Conservation (phyloP, 306 rosid genomes). For the Boehmeria nivea region DNA sequence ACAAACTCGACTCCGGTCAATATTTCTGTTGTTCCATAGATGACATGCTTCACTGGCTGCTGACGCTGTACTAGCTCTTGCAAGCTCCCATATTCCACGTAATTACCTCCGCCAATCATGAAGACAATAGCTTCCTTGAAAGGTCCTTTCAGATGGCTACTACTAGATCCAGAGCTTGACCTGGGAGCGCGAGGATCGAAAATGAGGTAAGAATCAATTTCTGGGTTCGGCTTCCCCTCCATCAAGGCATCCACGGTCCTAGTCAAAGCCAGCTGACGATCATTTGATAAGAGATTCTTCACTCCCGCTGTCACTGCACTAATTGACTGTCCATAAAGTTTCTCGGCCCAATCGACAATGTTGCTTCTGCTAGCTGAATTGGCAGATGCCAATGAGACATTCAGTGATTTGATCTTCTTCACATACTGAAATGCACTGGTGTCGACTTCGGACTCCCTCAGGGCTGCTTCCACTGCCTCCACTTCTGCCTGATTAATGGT, state of each 20-base stretch:
- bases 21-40: slow-evolving; percentile 87
- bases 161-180: slow-evolving; percentile 62
- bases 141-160: slow-evolving; percentile 82
- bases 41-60: slow-evolving; percentile 78
- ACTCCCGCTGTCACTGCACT: slow-evolving; percentile 97
- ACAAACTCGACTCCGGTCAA: slow-evolving; percentile 90
- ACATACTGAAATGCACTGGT: slow-evolving; percentile 90
- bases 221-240: slow-evolving; percentile 96
- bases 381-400: slow-evolving; percentile 74
- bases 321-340: slow-evolving; percentile 85
- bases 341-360: slow-evolving; percentile 99
- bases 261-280: slow-evolving; percentile 86
- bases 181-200: slow-evolving; percentile 93
- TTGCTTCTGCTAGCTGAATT: slow-evolving; percentile 85
- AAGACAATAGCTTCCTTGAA: slow-evolving; percentile 91
- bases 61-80: slow-evolving; percentile 74
- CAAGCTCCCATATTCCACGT: slow-evolving; percentile 83
- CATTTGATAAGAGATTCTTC: slow-evolving; percentile 78
- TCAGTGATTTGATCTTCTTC: slow-evolving; percentile 86
- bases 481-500: slow-evolving; percentile 70
- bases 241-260: slow-evolving; percentile 90
- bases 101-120: slow-evolving; percentile 98
- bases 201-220: slow-evolving; percentile 63
- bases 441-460: slow-evolving; percentile 78
- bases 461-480: slow-evolving; percentile 78